A percentile compares a stretch with the other conserved stretches of the same genome.
phyloP scores from a whole-genome alignment of 768 basidiomycete genomes.

The Mycena metata region DNA sequence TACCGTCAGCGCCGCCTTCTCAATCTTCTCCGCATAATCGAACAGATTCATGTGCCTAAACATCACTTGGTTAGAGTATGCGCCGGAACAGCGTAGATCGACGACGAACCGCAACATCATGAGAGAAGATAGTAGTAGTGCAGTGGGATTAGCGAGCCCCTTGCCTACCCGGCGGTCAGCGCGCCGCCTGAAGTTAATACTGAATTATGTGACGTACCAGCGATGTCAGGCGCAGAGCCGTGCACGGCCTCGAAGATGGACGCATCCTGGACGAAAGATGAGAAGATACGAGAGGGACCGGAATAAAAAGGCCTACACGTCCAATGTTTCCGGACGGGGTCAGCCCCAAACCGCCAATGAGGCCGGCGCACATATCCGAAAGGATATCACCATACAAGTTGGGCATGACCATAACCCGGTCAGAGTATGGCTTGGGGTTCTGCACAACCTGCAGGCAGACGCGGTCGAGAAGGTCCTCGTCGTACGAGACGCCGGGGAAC shows the following conservation, averaged over 20 bases:
- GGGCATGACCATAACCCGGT: conserved; percentile 99
- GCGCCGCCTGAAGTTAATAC: conserved; percentile 21
- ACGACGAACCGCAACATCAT: conserved; percentile 94
- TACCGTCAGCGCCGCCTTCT: conserved; percentile 91
- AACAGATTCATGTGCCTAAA: conserved; percentile 92
- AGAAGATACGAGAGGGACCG: conserved; percentile 32
- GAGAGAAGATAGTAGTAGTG: conserved; percentile 91
- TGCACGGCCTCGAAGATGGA: conserved; percentile 99
- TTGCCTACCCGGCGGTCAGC: conserved; percentile 64
- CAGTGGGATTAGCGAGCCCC: conserved; percentile 99
- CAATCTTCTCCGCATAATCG: conserved; percentile 88
- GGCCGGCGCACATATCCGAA: conserved; percentile 98
- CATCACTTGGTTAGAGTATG: conserved; percentile 36
- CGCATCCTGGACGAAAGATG: conserved; percentile 74
- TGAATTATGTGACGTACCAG: conserved; percentile 64
- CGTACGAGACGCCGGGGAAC: conserved; percentile 93
- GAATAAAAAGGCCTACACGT: conserved; percentile 64
- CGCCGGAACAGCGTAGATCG: conserved; percentile 31
- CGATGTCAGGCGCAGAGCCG: conserved; percentile 99
- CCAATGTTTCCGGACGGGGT: conserved; percentile 99
- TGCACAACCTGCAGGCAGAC: conserved; percentile 95
- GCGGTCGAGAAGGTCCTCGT: conserved; percentile 97
- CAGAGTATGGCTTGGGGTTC: conserved; percentile 93
- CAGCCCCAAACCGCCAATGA: conserved; percentile 97
- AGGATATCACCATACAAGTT: conserved; percentile 97